A percentile compares a stretch with the other conserved stretches of the same genome.
Evolutionary conservation across 208 protist species (phyloP).

Genomic region (Crithidia bombi): DNA sequence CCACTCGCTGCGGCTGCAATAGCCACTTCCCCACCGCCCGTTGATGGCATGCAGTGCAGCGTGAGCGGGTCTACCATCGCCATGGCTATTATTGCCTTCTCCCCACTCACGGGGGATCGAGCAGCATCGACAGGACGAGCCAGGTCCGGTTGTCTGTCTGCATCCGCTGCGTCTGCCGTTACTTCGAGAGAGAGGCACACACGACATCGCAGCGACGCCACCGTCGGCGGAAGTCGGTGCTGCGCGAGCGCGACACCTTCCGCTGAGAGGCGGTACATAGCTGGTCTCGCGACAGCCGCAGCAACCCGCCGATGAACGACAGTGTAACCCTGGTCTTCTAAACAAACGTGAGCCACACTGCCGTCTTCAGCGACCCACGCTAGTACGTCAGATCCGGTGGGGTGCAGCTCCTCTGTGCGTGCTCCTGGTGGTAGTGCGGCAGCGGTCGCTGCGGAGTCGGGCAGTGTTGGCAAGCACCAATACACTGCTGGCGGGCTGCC

Average conservation of each 20-base stretch:
- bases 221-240: conserved; percentile 17
- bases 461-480: conserved; percentile 48
- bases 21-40: conserved; percentile 12
- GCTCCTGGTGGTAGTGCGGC: neutral
- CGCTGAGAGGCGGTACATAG: conserved; percentile 28
- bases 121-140: too few species aligned
- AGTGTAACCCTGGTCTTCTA: conserved; percentile 52
- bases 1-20: neutral
- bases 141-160: too few species aligned
- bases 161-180: too few species aligned
- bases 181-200: neutral
- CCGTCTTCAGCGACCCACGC: conserved; percentile 75
- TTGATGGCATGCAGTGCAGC: conserved; percentile 3
- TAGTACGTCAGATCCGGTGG: conserved; percentile 36
- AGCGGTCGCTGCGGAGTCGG: too few species aligned
- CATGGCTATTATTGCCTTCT: neutral
- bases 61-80: conserved; percentile 9
- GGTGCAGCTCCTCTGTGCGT: neutral
- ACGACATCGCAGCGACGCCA: conserved; percentile 24
- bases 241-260: conserved; percentile 4
- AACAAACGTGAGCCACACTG: conserved; percentile 43
- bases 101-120: too few species aligned
- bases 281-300: conserved; percentile 36
- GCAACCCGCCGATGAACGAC: conserved; percentile 57
- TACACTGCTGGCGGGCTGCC: conserved; percentile 66